Evolutionary conservation across 1,284 basidiomycete species (phyloP).

Genomic region (Tetrapyrgos nigripes): DNA sequence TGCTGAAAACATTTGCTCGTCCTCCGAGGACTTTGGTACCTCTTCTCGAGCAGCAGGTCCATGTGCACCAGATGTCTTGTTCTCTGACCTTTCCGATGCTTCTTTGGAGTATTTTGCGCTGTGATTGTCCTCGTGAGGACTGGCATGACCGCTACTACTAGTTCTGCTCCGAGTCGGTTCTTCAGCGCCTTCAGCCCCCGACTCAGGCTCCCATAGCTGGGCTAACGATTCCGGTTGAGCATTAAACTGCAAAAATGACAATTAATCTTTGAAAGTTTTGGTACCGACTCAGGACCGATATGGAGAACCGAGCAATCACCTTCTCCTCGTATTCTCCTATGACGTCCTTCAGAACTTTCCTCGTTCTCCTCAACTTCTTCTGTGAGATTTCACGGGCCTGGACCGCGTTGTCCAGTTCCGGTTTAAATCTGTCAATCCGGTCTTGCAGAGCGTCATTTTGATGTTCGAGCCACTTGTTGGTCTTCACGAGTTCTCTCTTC

Average conservation of each 20-base stretch:
- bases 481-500: slow-evolving; percentile 29
- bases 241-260: neutral
- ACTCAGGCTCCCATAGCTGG: neutral
- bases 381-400: slow-evolving; percentile 38
- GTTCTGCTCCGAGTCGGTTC: neutral
- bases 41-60: neutral
- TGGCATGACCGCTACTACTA: neutral
- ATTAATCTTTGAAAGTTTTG: neutral
- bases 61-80: neutral
- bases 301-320: slow-evolving; percentile 33
- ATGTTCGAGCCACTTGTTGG: slow-evolving; percentile 29
- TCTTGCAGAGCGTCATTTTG: slow-evolving; percentile 37
- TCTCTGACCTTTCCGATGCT: neutral
- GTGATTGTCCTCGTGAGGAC: neutral
- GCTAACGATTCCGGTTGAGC: neutral
- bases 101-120: neutral
- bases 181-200: neutral
- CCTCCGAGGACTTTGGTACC: neutral
- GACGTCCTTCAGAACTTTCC: slow-evolving; percentile 45
- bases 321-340: slow-evolving; percentile 39
- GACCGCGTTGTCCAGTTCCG: slow-evolving; percentile 35
- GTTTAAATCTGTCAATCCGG: slow-evolving; percentile 26
- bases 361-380: slow-evolving; percentile 43
- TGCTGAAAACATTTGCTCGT: neutral
- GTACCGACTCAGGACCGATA: neutral